Evolutionary conservation across 805 yeast genomes (phyloP).

Genomic region (Hyphopichia homilentoma): DNA sequence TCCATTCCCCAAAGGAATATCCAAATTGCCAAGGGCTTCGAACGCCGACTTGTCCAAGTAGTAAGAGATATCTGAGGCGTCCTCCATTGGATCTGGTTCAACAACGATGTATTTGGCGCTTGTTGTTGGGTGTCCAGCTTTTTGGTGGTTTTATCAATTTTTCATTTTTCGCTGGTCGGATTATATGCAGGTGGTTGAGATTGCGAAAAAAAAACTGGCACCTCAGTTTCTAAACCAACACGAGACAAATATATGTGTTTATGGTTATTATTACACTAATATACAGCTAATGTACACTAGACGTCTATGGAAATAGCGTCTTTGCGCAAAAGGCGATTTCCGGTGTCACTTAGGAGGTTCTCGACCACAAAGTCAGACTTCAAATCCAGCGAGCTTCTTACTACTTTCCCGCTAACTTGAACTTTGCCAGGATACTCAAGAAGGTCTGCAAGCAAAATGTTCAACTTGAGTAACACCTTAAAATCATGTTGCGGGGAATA

Average conservation of each 20-base stretch:
- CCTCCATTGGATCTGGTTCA: slow-evolving; percentile 12
- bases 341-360: not conserved
- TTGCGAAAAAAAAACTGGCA: too few relatives aligned
- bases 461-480: slow-evolving; percentile 7
- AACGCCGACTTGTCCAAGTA: slow-evolving; percentile 30
- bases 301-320: too few relatives aligned
- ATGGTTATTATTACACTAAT: too few relatives aligned
- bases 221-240: too few relatives aligned
- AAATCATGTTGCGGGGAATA: slow-evolving; percentile 11
- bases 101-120: too few relatives aligned
- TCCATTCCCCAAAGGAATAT: slow-evolving; percentile 70
- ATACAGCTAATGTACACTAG: too few relatives aligned
- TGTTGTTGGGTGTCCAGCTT: too few relatives aligned
- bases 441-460: not conserved
- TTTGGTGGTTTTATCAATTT: too few relatives aligned
- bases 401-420: not conserved
- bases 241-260: too few relatives aligned
- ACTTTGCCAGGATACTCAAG: slow-evolving; percentile 1
- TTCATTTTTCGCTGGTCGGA: too few relatives aligned
- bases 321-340: too few relatives aligned
- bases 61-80: slow-evolving; percentile 24
- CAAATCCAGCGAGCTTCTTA: not conserved
- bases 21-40: slow-evolving; percentile 35
- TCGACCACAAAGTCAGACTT: not conserved
- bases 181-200: too few relatives aligned